These are phyloP conservation scores for Sugiyamaella chiloensis DNA, from an alignment of 805 yeast species.

Conservation along the genomic window DNA sequence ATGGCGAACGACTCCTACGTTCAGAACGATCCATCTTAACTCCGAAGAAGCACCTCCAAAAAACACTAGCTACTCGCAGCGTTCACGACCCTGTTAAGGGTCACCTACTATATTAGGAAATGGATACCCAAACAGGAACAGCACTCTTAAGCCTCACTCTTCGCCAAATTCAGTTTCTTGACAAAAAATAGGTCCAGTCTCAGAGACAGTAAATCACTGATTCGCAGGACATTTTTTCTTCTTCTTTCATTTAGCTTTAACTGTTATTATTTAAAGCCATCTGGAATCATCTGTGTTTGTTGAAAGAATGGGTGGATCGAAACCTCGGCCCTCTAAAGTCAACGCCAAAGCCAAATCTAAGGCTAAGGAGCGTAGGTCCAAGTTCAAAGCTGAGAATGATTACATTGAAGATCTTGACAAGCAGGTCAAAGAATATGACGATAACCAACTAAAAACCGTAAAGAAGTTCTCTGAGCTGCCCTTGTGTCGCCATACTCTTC, in stretches of 20 bases:
- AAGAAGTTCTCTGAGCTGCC: slow-evolving; percentile 77
- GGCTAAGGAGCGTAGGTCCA: slow-evolving; percentile 3
- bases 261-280: not conserved
- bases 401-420: slow-evolving; percentile 45
- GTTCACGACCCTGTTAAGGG: too few relatives aligned
- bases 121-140: not conserved
- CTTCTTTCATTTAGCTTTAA: not conserved
- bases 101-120: not conserved
- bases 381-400: slow-evolving; percentile 33
- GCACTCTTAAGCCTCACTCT: not conserved
- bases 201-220: slow-evolving; percentile 18
- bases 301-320: not conserved
- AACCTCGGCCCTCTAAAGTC: not conserved
- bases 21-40: too few relatives aligned
- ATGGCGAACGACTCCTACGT: too few relatives aligned
- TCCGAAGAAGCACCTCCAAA: too few relatives aligned
- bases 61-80: too few relatives aligned
- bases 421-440: slow-evolving; percentile 50
- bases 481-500: slow-evolving; percentile 55
- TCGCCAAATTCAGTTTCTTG: not conserved
- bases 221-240: not conserved
- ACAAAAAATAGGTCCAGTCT: slow-evolving; percentile 18
- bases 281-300: not conserved
- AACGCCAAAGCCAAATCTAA: slow-evolving; percentile 1
- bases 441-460: slow-evolving; percentile 29